Conservation (phyloP, 2,329 filamentous ascomycete species). For the Colletotrichum spaethianum region DNA sequence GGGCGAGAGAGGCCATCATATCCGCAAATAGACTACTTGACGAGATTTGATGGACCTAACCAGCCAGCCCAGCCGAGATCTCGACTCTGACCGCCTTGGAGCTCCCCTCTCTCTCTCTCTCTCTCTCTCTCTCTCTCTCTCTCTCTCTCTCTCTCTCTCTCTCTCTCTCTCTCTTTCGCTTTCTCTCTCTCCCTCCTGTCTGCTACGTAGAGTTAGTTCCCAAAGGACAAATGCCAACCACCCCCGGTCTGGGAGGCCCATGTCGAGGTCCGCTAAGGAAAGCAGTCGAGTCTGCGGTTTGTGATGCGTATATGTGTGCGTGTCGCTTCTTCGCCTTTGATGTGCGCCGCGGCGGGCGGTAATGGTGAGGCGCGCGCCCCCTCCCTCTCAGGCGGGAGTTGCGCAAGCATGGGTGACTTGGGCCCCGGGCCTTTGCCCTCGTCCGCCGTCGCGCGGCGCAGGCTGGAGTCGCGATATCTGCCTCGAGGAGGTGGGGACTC, state of each 20-base stretch:
- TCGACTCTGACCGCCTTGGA: slow-evolving; percentile 25
- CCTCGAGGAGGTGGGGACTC: neutral
- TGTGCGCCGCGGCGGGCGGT: slow-evolving; percentile 10
- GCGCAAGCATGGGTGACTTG: slow-evolving; percentile 39
- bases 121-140: neutral
- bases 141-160: neutral
- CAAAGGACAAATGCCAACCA: neutral
- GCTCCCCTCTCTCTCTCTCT: neutral
- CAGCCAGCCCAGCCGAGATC: slow-evolving; percentile 26
- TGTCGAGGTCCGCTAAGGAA: slow-evolving; percentile 2
- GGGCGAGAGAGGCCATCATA: slow-evolving; percentile 33
- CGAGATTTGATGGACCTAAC: slow-evolving; percentile 39
- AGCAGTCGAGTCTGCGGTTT: neutral
- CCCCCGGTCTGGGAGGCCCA: slow-evolving; percentile 3
- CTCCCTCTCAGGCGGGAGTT: slow-evolving; percentile 8
- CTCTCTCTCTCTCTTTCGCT: neutral
- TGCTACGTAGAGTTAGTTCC: slow-evolving; percentile 2
- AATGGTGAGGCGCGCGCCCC: slow-evolving; percentile 1
- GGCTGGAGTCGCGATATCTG: neutral
- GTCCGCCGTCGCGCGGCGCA: neutral
- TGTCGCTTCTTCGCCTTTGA: neutral
- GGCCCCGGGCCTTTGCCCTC: slow-evolving; percentile 3
- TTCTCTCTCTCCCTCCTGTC: neutral
- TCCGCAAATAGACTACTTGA: slow-evolving; percentile 38
- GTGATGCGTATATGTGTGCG: neutral